phyloP scores from a whole-genome alignment of 73 alveolate species.

The Paramecium sonneborni region DNA sequence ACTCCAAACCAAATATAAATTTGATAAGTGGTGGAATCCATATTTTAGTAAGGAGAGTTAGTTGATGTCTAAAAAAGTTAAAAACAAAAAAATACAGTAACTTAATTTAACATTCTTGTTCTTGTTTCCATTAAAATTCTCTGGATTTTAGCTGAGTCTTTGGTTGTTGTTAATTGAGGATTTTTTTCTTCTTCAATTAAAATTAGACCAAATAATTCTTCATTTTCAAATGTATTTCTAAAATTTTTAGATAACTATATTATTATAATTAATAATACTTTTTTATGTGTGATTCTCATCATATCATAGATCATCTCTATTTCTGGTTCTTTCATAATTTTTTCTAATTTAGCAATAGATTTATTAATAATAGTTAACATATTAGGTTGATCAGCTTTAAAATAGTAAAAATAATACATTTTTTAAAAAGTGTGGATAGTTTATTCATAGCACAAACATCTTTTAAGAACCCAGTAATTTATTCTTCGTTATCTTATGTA shows the following conservation, averaged over 20 bases:
- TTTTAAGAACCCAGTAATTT: background rate
- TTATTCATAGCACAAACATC: constrained; percentile 56
- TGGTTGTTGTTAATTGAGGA: constrained; percentile 21
- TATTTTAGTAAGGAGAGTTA: background rate
- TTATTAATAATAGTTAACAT: constrained; percentile 6
- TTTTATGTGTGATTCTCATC: constrained; percentile 54
- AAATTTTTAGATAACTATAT: background rate
- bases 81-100: background rate
- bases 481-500: constrained; percentile 12
- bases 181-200: constrained; percentile 25
- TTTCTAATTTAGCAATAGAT: constrained; percentile 40
- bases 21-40: constrained; percentile 18
- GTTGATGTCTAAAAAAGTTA: background rate
- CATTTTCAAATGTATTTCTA: constrained; percentile 37
- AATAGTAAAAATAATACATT: background rate
- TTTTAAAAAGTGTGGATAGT: background rate
- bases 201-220: constrained; percentile 23
- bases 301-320: constrained; percentile 30
- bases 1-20: constrained; percentile 55
- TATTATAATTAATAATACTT: background rate
- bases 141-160: constrained; percentile 1
- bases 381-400: background rate
- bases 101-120: constrained; percentile 47
- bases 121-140: constrained; percentile 58
- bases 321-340: background rate